A percentile compares a stretch with the other conserved stretches of the same genome.
Evolutionary conservation across 2,329 filamentous ascomycete genomes (phyloP).

Genomic region (Penicillium sp.): DNA sequence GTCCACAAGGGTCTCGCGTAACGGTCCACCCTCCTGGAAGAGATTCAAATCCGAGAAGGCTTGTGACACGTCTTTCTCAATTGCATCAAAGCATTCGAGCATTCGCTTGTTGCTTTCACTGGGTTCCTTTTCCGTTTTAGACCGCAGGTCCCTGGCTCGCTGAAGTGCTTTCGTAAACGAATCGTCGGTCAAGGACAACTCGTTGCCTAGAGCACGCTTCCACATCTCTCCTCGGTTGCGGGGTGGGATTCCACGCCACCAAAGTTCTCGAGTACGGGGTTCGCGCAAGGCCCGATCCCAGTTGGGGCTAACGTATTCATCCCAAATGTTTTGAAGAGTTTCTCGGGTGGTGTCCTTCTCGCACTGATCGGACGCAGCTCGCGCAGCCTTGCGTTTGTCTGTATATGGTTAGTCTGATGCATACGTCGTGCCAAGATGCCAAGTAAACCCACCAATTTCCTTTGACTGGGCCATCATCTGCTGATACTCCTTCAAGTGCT

Average conservation of each 20-base stretch:
- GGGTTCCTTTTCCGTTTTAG: conserved; percentile 44
- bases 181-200: conserved; percentile 56
- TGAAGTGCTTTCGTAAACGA: conserved; percentile 60
- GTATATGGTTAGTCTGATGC: conserved; percentile 14
- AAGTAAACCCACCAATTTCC: conserved; percentile 51
- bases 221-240: conserved; percentile 59
- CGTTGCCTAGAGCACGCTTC: conserved; percentile 62
- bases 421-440: not conserved
- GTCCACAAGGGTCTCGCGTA: conserved; percentile 58
- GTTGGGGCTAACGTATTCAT: conserved; percentile 60
- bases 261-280: conserved; percentile 59
- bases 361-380: conserved; percentile 49
- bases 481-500: conserved; percentile 74
- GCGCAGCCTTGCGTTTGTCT: conserved; percentile 53
- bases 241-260: conserved; percentile 64
- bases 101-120: conserved; percentile 46
- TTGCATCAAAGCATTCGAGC: conserved; percentile 55
- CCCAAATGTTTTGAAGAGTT: conserved; percentile 61
- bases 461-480: conserved; percentile 64
- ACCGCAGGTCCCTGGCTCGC: conserved; percentile 53
- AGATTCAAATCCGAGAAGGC: conserved; percentile 61
- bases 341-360: conserved; percentile 55
- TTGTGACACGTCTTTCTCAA: conserved; percentile 54
- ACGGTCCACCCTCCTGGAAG: conserved; percentile 55
- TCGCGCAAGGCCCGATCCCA: conserved; percentile 59